phyloP scores from a whole-genome alignment of 805 yeast genomes.

The Grigorovia jiainica region DNA sequence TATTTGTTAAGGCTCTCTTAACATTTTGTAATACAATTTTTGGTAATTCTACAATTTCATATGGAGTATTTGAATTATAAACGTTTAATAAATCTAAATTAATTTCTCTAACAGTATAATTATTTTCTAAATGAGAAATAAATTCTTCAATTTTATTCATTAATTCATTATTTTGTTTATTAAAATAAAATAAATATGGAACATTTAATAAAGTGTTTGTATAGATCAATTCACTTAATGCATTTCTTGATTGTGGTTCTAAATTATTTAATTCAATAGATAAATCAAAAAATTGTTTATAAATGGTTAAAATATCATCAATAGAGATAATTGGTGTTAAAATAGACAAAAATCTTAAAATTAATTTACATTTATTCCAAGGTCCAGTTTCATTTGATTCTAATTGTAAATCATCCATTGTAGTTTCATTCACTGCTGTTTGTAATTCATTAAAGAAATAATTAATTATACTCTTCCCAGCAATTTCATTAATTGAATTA shows the following conservation, averaged over 20 bases:
- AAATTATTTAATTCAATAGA: constrained; percentile 48
- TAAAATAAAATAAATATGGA: constrained; percentile 52
- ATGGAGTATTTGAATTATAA: constrained; percentile 33
- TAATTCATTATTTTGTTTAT: constrained; percentile 23
- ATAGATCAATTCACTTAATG: constrained; percentile 60
- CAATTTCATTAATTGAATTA: constrained; percentile 50
- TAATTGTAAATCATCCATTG: constrained; percentile 16
- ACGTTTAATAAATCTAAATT: constrained; percentile 19
- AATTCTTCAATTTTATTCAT: constrained; percentile 34
- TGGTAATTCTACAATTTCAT: constrained; percentile 40
- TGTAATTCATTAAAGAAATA: constrained; percentile 59
- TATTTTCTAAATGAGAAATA: constrained; percentile 35
- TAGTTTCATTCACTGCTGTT: constrained; percentile 36
- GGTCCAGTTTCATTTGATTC: constrained; percentile 39
- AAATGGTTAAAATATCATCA: constrained; percentile 39
- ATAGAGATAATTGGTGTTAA: constrained; percentile 53
- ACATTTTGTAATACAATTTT: constrained; percentile 46
- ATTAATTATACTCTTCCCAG: constrained; percentile 63
- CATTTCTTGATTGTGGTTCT: constrained; percentile 34
- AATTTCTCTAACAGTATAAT: constrained; percentile 14
- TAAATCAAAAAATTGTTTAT: constrained; percentile 42
- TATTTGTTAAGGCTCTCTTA: constrained; percentile 28
- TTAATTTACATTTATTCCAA: constrained; percentile 63
- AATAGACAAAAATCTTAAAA: constrained; percentile 59
- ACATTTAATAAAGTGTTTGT: constrained; percentile 51